Base-by-base conservation (phyloP, 1,284 basidiomycete genomes). In the Ceratobasidium sp. region DNA sequence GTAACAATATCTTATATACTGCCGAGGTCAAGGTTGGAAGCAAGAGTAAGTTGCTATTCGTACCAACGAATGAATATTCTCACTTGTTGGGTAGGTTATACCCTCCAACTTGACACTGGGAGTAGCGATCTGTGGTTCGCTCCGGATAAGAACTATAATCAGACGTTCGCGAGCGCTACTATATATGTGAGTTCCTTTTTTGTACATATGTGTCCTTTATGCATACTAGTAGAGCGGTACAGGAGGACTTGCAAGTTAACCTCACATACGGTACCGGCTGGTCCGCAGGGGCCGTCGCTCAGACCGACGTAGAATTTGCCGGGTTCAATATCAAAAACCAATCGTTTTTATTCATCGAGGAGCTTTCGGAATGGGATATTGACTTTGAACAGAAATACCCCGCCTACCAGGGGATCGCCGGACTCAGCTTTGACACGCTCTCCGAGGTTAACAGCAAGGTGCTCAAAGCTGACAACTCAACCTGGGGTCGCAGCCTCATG, bases 71-170 rank as follows among this genome's bases (percentile, higher is more conserved):
- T 22, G 31, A 10, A n/a, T 45, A 34, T 45, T 25, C 47, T 52
- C 15, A 55, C 12, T 22, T 22, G 13, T 31, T 15, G n/a, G n/a
- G 15, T 47, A 67, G 64, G 49, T 3, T 54, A 43, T 55, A 67
- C 64, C 1, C 27, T 67, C n/a, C 50, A 29, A 20, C 64, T 67
- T 22, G 64, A 67, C 27, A 67, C 64, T 13, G 64, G 52, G 32
- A 67, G 64, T 20, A 67, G 64, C 38, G 64, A 67, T 45, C 8
- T 67, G 27, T 67, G 64, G 52, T 67, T 67, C 29, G 35, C 29
- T 29, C 50, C 35, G 3, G 42, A 38, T 25, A 4, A 20, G 12
- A 42, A 42, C 38, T 22, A 35, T 27, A 27, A 40, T 49, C 6
- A 64, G 25, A 53, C 64, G 0, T 67, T 67, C 31, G 52, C 52